Evolutionary conservation across 2,329 filamentous ascomycete species (phyloP).

Genomic region (Fusarium sp.): DNA sequence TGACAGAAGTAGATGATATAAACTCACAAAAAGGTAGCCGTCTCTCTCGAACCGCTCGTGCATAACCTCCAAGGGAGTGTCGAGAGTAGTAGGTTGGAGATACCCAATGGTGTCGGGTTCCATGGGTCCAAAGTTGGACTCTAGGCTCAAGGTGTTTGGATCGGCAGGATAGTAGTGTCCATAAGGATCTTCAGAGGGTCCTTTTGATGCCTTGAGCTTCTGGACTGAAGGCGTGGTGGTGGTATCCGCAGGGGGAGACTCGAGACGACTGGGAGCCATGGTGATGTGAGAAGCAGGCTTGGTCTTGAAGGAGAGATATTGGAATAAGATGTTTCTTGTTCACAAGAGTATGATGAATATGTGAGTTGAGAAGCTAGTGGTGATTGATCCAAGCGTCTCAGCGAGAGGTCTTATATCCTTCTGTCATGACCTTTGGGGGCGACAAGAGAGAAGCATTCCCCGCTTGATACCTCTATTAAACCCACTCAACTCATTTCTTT

Average conservation of each 20-base stretch:
- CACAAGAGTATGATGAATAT: not conserved
- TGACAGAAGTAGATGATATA: rapidly evolving
- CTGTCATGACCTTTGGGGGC: not conserved
- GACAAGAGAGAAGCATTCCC: not conserved
- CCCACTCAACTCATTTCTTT: not conserved
- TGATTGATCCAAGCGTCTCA: not conserved
- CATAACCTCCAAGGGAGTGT: conserved; percentile 20
- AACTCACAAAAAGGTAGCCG: conserved; percentile 21
- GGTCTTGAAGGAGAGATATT: not conserved
- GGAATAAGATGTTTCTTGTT: not conserved
- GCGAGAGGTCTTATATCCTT: not conserved
- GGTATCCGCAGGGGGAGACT: not conserved
- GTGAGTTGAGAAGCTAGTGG: not conserved
- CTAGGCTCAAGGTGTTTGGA: not conserved
- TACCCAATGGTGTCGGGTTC: conserved; percentile 13
- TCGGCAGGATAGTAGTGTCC: not conserved
- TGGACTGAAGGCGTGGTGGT: not conserved
- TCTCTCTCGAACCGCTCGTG: conserved; percentile 19
- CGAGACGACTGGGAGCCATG: not conserved
- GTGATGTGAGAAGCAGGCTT: not conserved
- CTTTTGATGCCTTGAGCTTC: not conserved
- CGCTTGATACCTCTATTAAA: not conserved
- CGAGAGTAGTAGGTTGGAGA: conserved; percentile 16
- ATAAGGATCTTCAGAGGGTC: not conserved
- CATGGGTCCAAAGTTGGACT: not conserved